These are phyloP conservation scores for Ophiocordyceps unilateralis DNA, from an alignment of 2,329 filamentous ascomycete species.

Conservation along the genomic window DNA sequence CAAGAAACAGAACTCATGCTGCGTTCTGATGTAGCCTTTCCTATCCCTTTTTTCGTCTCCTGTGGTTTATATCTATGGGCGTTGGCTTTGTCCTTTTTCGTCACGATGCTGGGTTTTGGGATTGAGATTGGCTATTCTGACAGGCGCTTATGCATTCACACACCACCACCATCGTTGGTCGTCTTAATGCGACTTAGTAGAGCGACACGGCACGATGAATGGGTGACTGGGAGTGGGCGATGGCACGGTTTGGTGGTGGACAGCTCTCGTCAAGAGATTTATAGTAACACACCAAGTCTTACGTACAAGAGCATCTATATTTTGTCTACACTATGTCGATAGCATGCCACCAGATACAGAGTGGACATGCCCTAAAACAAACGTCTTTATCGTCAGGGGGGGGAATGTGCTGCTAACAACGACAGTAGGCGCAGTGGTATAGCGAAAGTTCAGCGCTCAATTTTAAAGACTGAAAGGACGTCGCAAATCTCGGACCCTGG, in stretches of 20 bases:
- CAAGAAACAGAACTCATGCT: slow-evolving; percentile 71
- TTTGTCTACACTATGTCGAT: neutral
- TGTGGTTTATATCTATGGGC: slow-evolving; percentile 11
- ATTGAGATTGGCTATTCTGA: slow-evolving; percentile 15
- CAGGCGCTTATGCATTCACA: neutral
- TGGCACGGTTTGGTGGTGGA: neutral
- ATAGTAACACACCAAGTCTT: neutral
- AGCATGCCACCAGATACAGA: neutral
- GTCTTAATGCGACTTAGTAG: neutral
- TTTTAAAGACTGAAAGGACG: no score
- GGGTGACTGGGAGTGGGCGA: neutral
- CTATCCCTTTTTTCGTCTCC: slow-evolving; percentile 5
- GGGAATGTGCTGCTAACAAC: neutral
- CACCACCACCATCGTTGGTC: neutral
- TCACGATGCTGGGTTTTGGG: slow-evolving; percentile 5
- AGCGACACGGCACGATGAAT: neutral
- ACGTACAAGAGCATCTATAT: neutral
- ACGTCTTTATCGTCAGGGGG: neutral
- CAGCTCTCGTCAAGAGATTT: neutral
- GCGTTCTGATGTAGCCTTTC: slow-evolving; percentile 42
- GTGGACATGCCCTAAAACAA: neutral
- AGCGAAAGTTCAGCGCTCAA: neutral
- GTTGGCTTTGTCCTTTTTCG: slow-evolving; percentile 9
- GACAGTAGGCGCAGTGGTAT: neutral
- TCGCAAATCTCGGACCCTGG: no score